Conservation (phyloP, 2,329 filamentous ascomycete species). For the Raffaelea albimanens region DNA sequence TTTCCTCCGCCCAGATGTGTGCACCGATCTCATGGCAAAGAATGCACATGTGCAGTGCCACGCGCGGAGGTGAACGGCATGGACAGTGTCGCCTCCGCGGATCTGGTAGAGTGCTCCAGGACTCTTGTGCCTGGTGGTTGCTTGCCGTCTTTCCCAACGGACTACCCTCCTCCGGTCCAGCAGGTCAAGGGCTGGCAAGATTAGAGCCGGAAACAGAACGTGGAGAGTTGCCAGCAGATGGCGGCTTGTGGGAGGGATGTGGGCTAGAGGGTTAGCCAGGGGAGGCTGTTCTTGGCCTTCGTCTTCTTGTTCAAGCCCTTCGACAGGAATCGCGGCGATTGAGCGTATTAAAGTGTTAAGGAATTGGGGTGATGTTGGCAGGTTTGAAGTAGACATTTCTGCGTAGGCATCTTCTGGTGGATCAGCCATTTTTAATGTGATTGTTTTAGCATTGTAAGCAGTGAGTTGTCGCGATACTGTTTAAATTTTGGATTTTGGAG, state of each 20-base stretch:
- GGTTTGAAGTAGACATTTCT: constrained; percentile 9
- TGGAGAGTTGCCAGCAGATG: constrained; percentile 70
- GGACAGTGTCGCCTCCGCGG: constrained; percentile 27
- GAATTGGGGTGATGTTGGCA: constrained; percentile 32
- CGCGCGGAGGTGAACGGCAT: constrained; percentile 62
- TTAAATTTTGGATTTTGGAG: no score
- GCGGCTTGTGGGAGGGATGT: constrained; percentile 28
- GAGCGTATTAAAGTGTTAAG: constrained; percentile 39
- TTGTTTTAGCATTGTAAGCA: no score
- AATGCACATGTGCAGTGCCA: constrained; percentile 90
- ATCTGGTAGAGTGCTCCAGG: constrained; percentile 16
- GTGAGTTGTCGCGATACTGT: no score
- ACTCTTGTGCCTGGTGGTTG: constrained; percentile 23
- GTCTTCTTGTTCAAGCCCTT: background rate
- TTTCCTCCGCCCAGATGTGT: constrained; percentile 4
- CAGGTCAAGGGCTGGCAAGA: constrained; percentile 80
- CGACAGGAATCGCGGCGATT: constrained; percentile 23
- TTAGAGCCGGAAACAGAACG: constrained; percentile 69
- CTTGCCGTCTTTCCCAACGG: constrained; percentile 48
- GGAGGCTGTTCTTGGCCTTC: no score
- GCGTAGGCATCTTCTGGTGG: no score
- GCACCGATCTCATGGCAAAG: constrained; percentile 53
- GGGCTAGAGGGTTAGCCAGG: constrained; percentile 24
- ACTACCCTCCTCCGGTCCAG: constrained; percentile 69
- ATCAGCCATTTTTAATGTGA: no score